These are phyloP conservation scores for Lactifluus piperatus DNA, from an alignment of 768 basidiomycete genomes.

Conservation along the genomic window DNA sequence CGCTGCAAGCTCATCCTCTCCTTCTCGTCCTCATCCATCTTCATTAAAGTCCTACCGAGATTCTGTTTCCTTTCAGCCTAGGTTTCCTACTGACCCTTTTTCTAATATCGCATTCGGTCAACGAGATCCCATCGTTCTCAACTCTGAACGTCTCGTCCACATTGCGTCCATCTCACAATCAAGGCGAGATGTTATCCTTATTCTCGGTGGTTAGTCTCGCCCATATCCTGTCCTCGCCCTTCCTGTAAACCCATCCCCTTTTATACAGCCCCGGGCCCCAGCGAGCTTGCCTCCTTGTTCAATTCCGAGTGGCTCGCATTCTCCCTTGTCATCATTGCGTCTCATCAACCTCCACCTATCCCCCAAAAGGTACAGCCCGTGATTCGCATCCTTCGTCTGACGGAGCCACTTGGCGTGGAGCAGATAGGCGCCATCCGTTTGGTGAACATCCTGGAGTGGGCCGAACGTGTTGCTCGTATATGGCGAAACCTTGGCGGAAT, in stretches of 20 bases:
- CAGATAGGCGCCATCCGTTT: constrained; percentile 29
- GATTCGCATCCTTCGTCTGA: constrained; percentile 30
- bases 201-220: constrained; percentile 30
- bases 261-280: constrained; percentile 8
- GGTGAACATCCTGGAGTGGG: constrained; percentile 33
- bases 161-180: constrained; percentile 18
- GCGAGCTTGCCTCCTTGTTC: constrained; percentile 29
- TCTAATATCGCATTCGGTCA: constrained; percentile 18
- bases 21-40: background rate
- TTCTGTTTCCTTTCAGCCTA: constrained; percentile 27
- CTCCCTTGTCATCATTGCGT: constrained; percentile 33
- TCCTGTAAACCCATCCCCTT: background rate
- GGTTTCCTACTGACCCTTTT: constrained; percentile 31
- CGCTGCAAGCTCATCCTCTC: background rate
- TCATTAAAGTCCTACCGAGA: background rate
- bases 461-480: constrained; percentile 30
- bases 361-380: constrained; percentile 25
- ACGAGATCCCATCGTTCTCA: constrained; percentile 26
- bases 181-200: constrained; percentile 29
- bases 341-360: constrained; percentile 27
- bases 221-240: background rate
- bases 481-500: constrained; percentile 30
- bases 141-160: constrained; percentile 22
- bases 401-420: constrained; percentile 28
- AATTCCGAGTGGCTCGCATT: constrained; percentile 28